Conservation (phyloP, 805 yeast species). For the Hanseniaspora thailandica region DNA sequence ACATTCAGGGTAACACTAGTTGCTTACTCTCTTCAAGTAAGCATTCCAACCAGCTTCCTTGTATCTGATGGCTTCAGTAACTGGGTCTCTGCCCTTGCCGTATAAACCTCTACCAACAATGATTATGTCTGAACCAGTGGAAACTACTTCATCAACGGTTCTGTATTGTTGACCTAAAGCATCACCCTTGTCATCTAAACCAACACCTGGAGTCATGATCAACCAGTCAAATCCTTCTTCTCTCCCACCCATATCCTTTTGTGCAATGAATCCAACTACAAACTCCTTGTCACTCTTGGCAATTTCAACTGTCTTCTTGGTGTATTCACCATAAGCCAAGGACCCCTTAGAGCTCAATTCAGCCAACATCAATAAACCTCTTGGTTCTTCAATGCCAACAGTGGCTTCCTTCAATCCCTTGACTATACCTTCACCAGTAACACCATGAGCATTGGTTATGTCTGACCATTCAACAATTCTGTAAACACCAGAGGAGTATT, state of each 20-base stretch:
- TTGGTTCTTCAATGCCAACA: constrained; percentile 51
- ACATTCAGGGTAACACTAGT: not conserved
- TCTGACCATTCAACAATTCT: constrained; percentile 91
- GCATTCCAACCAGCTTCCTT: constrained; percentile 93
- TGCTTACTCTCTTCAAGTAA: constrained; percentile 38
- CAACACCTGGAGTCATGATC: constrained; percentile 97
- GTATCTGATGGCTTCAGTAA: constrained; percentile 76
- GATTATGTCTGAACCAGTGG: constrained; percentile 83
- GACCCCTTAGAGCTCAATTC: constrained; percentile 92
- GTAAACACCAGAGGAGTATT: constrained; percentile 81
- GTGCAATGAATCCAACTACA: constrained; percentile 95
- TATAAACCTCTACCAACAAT: constrained; percentile 97
- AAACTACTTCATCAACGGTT: constrained; percentile 72
- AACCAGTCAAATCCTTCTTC: constrained; percentile 89
- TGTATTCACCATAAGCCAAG: constrained; percentile 83
- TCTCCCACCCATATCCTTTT: constrained; percentile 69
- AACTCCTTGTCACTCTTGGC: constrained; percentile 79
- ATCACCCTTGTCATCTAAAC: constrained; percentile 93
- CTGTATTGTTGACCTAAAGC: constrained; percentile 93
- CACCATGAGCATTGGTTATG: constrained; percentile 94
- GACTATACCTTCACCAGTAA: constrained; percentile 90
- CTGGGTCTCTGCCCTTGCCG: constrained; percentile 88
- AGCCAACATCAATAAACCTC: constrained; percentile 90
- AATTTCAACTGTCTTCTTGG: constrained; percentile 75
- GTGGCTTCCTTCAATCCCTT: constrained; percentile 77